Evolutionary conservation across 345 rosid genomes (phyloP), one percentile per base, ranked within the genome.

Genomic region (Nasturtium officinale): DNA sequence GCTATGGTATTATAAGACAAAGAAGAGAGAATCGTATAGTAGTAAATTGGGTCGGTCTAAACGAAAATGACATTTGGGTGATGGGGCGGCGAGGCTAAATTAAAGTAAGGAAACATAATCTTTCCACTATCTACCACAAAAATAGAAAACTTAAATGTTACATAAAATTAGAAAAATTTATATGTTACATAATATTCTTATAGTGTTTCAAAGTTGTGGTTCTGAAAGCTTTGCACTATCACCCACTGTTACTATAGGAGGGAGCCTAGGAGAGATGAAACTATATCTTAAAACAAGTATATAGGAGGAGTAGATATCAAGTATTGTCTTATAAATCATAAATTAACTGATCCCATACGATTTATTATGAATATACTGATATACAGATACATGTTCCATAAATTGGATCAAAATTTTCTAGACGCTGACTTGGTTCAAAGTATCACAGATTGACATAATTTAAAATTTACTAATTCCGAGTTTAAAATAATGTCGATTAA

Each of bases 61-160:
- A 50, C 32, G 50, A 77, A 64, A 71, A 38, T 57, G 80, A 77
- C 76, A 40, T 64, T 25, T 70, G 13, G 55, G 80, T 67, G 23
- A 82, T 82, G 80, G 83, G 85, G 81, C 84, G 84, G 85, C 78
- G 63, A 73, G 67, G 69, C 73, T 65, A 74, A 29, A 67, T 25
- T 82, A 46, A 71, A 69, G 72, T 72, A 61, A 35, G 13, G 40
- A 35, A 59, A 17, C 79, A 55, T 26, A 76, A 69, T 52, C 7
- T 9, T 76, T 35, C 48, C 38, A 73, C 8, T 62, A 55, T 69
- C 40, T 26, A 61, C 75, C 75, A 61, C 28, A 69, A 54, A 61
- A 40, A 6, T 42, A 66, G 17, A 50, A 40, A n/a, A 6, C 51
- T 40, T 20, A 29, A 51, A 15, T 43, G 18, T 29, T 55, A 29